Percentiles rank a stretch among this genome's conserved stretches.
phyloP scores from a whole-genome alignment of 108 stramenopile species.

The Schizochytrium sp. region DNA sequence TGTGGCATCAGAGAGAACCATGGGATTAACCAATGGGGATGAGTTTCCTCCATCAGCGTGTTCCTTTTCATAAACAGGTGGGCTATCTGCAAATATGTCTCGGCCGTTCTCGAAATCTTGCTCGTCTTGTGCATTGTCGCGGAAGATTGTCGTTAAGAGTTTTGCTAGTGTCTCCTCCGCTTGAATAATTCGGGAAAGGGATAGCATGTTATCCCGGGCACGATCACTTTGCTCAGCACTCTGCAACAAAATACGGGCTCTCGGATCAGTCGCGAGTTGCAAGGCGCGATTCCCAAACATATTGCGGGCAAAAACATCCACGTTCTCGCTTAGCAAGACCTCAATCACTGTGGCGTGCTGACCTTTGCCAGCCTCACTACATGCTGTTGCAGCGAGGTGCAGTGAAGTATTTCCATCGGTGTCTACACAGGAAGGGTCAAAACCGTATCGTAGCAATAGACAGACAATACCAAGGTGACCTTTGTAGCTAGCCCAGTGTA shows the following conservation, averaged over 20 bases:
- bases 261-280: conserved; percentile 2
- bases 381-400: conserved; percentile 28
- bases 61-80: neutral
- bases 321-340: conserved; percentile 52
- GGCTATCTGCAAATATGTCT: conserved; percentile 33
- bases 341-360: conserved; percentile 28
- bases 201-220: neutral
- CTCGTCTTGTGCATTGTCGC: conserved; percentile 11
- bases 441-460: conserved; percentile 38
- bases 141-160: neutral
- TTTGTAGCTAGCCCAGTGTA: conserved; percentile 57
- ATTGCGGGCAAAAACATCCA: neutral
- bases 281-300: conserved; percentile 37
- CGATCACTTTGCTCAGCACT: neutral
- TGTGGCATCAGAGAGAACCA: neutral
- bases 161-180: conserved; percentile 16
- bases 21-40: neutral
- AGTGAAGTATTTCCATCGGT: neutral
- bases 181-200: conserved; percentile 15
- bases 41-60: neutral
- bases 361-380: neutral
- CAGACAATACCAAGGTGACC: conserved; percentile 47
- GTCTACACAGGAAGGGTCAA: conserved; percentile 32
- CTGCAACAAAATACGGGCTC: conserved; percentile 4
- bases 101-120: neutral